Evolutionary conservation across 1,284 basidiomycete genomes (phyloP).

Genomic region (Fistulinella cinereoalba): DNA sequence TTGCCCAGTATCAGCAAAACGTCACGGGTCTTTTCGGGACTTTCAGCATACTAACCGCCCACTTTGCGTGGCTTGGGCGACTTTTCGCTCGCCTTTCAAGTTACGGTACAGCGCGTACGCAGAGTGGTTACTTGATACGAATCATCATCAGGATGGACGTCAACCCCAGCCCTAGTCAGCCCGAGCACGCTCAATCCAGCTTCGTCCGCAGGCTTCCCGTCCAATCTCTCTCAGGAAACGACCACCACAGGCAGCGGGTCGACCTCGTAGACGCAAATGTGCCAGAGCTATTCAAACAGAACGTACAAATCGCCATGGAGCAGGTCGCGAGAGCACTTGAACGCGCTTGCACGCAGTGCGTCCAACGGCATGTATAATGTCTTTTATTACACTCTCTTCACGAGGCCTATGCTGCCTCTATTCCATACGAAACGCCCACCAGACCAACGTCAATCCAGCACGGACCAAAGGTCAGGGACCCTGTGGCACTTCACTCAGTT

Average conservation of each 20-base stretch:
- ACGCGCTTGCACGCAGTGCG: constrained; percentile 37
- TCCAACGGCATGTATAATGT: constrained; percentile 41
- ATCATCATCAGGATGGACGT: too few relatives aligned
- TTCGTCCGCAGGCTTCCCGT: constrained; percentile 17
- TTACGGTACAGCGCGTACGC: too few relatives aligned
- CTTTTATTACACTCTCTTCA: neutral
- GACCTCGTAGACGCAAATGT: constrained; percentile 40
- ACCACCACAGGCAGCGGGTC: constrained; percentile 1
- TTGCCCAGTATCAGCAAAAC: too few relatives aligned
- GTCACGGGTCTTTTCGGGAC: too few relatives aligned
- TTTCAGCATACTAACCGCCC: too few relatives aligned
- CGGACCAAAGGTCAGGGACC: constrained; percentile 41
- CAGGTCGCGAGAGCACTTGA: constrained; percentile 40
- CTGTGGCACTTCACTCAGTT: neutral
- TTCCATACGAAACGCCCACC: constrained; percentile 45
- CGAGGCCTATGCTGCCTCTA: neutral
- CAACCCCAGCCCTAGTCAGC: too few relatives aligned
- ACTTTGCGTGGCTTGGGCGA: too few relatives aligned
- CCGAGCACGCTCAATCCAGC: neutral
- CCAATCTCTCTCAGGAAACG: constrained; percentile 29
- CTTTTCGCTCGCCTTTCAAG: too few relatives aligned
- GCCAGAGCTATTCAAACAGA: constrained; percentile 46
- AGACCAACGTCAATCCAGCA: constrained; percentile 35
- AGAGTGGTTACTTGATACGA: too few relatives aligned
- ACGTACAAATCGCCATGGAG: constrained; percentile 40